These are phyloP conservation scores for Cyberlindnera suaveolens DNA, from an alignment of 805 yeast species.

Conservation along the genomic window DNA sequence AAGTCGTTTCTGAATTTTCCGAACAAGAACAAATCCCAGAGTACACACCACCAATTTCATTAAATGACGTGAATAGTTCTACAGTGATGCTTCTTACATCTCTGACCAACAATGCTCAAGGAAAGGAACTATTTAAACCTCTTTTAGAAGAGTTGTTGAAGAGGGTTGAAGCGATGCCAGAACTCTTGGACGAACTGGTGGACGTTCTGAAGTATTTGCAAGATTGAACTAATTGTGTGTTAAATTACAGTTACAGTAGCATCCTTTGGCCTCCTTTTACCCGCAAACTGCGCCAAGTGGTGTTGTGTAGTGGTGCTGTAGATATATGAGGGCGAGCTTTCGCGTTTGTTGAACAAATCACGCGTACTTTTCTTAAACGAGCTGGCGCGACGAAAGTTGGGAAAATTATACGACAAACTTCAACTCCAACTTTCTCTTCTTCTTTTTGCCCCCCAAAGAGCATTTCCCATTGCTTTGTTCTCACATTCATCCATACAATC, in stretches of 20 bases:
- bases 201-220: constrained; percentile 20
- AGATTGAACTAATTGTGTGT: not conserved
- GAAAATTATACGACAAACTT: too few relatives aligned
- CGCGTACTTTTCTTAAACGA: too few relatives aligned
- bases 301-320: too few relatives aligned
- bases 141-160: constrained; percentile 27
- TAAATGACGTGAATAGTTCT: constrained; percentile 36
- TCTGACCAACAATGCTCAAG: constrained; percentile 26
- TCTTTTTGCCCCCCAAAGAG: not conserved
- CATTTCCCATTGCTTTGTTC: not conserved
- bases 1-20: constrained; percentile 3
- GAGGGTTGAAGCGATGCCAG: constrained; percentile 30
- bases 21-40: constrained; percentile 11
- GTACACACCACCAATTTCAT: constrained; percentile 26
- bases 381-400: too few relatives aligned
- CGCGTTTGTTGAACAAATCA: too few relatives aligned
- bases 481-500: not conserved
- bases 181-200: constrained; percentile 22
- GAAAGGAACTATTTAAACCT: constrained; percentile 29
- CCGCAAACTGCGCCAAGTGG: too few relatives aligned
- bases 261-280: too few relatives aligned
- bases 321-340: too few relatives aligned
- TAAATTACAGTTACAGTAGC: not conserved
- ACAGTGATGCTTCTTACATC: constrained; percentile 31
- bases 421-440: not conserved